Evolutionary conservation across 495 filamentous ascomycete species (phyloP), one percentile per base, ranked within the genome.

Genomic region (Aspergillus ellipticus): DNA sequence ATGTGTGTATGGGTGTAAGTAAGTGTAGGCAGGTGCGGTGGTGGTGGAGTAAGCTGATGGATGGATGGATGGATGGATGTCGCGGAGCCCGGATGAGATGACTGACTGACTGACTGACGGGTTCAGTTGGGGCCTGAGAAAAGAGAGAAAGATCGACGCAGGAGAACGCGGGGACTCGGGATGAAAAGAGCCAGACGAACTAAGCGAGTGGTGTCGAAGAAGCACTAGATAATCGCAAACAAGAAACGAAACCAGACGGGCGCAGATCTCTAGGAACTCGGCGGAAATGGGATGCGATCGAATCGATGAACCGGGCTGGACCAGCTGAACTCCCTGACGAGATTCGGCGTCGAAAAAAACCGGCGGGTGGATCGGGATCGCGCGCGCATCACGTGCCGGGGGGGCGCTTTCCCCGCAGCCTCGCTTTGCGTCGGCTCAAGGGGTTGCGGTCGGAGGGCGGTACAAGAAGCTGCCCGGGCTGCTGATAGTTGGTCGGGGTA

Each of bases 341-440:
- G n/a, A n/a, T n/a, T 28, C 24, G 24, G 8, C 6, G 13, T 22
- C 7, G 19, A 46, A 56, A 59, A 54, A 57, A 57, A 22, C 52
- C 28, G 39, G 48, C 50, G 11, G 26, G 54, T 43, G 42, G 50
- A 52, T 37, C 19, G 4, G 15, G n/a, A n/a, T n/a, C n/a, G n/a
- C n/a, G n/a, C n/a, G 24, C 52, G 48, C 20, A 53, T 72, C 67
- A 73, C 60, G 64, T 64, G 61, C 41, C 53, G 42, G 51, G 54
- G 53, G 54, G n/a, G n/a, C n/a, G n/a, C n/a, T 61, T 73, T 69
- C 71, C 72, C 72, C 71, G 71, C 71, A 70, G 61, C 66, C 61
- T 70, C 71, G 70, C 70, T 73, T 74, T 74, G 68, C 73, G 67
- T 74, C 72, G 73, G 72, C 71, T 70, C 43, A 66, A 66, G 50